These are phyloP conservation scores for Aureobasidium uvarum DNA, from an alignment of 2,329 filamentous ascomycete species.

Conservation along the genomic window DNA sequence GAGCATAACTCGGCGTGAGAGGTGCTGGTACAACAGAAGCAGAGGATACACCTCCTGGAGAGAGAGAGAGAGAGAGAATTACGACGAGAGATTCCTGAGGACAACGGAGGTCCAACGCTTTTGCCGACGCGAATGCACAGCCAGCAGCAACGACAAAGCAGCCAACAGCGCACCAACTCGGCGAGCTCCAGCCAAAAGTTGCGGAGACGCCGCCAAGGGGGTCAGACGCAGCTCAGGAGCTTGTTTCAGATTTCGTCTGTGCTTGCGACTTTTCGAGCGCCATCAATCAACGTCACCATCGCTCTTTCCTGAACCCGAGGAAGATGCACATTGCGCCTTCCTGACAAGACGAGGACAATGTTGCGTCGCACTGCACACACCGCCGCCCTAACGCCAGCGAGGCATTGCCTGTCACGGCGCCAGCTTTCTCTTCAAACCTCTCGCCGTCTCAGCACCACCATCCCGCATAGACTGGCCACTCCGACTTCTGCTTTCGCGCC, in stretches of 20 bases:
- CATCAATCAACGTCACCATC: conserved; percentile 10
- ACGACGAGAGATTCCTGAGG: neutral
- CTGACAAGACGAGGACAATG: neutral
- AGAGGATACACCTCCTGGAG: conserved; percentile 1
- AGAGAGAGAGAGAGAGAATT: neutral
- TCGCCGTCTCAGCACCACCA: conserved; percentile 14
- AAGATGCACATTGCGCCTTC: neutral
- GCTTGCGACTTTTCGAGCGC: neutral
- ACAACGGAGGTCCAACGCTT: conserved; percentile 25
- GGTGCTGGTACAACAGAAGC: neutral
- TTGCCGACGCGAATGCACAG: conserved; percentile 18
- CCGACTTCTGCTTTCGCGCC: conserved; percentile 19
- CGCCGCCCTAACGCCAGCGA: no score
- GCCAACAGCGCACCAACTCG: neutral
- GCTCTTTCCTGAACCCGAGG: neutral
- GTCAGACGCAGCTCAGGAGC: neutral
- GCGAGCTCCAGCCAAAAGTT: neutral
- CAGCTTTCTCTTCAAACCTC: neutral
- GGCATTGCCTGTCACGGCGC: conserved; percentile 12
- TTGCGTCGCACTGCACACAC: conserved; percentile 3
- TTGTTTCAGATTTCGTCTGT: conserved; percentile 19
- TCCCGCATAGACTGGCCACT: neutral
- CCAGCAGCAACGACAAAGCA: neutral
- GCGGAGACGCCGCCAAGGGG: conserved; percentile 16
- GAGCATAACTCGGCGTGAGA: conserved; percentile 12